Conservation (phyloP, 2,329 filamentous ascomycete genomes). For the Talaromyces sp. region DNA sequence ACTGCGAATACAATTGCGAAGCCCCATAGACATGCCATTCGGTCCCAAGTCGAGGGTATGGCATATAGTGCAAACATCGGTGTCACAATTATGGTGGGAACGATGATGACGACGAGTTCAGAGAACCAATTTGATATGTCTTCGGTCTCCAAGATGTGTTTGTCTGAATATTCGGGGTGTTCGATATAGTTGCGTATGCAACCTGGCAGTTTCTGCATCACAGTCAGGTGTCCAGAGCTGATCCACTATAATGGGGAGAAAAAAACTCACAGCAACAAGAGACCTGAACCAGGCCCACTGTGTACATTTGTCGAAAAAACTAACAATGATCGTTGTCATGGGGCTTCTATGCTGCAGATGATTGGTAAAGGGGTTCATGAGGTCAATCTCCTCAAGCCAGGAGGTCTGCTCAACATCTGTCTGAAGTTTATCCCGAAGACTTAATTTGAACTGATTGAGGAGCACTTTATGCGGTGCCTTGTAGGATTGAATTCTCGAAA, state of each 20-base stretch:
- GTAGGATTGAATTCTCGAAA: neutral
- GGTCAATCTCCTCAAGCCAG: neutral
- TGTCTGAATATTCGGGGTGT: neutral
- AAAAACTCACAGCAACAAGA: too few species aligned
- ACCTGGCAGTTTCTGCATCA: neutral
- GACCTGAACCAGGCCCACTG: too few species aligned
- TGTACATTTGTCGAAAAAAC: neutral
- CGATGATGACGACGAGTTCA: neutral
- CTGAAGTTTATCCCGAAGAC: neutral
- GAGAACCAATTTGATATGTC: neutral
- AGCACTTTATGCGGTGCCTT: neutral
- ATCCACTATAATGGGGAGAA: neutral
- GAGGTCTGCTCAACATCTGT: neutral
- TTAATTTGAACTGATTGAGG: neutral
- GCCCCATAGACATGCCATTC: conserved; percentile 7
- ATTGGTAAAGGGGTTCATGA: neutral
- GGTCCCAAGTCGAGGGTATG: neutral
- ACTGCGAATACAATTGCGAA: neutral
- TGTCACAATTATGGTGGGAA: conserved; percentile 6
- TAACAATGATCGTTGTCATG: neutral
- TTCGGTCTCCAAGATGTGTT: too few species aligned
- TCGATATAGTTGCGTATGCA: neutral
- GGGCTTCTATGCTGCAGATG: neutral
- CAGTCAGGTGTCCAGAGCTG: neutral
- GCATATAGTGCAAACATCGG: conserved; percentile 15